These are phyloP conservation scores for Lomentospora prolificans DNA, from an alignment of 2,329 filamentous ascomycete genomes.

Conservation along the genomic window DNA sequence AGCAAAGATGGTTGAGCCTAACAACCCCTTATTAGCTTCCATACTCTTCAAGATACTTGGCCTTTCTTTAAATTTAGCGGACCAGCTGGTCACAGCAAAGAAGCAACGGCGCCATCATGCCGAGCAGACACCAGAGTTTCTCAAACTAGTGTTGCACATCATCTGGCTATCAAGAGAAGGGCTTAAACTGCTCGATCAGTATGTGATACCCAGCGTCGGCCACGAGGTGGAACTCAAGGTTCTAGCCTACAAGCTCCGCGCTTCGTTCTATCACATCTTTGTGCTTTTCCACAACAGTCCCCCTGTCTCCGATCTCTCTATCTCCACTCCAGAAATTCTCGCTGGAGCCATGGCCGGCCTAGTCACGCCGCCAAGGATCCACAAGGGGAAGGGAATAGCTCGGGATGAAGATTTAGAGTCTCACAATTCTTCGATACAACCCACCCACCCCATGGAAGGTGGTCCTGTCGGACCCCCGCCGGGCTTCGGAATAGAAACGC, in stretches of 20 bases:
- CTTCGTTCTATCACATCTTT: constrained; percentile 94
- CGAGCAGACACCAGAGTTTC: constrained; percentile 65
- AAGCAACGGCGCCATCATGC: constrained; percentile 75
- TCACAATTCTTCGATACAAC: constrained; percentile 34
- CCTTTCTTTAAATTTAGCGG: constrained; percentile 77
- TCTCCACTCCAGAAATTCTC: constrained; percentile 35
- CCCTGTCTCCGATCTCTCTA: constrained; percentile 53
- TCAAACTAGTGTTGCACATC: constrained; percentile 79
- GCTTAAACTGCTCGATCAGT: constrained; percentile 74
- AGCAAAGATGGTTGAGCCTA: constrained; percentile 66
- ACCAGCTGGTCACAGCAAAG: constrained; percentile 72
- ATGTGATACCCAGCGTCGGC: constrained; percentile 75
- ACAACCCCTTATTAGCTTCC: constrained; percentile 68
- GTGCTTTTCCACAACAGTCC: constrained; percentile 93
- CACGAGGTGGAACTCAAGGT: constrained; percentile 78
- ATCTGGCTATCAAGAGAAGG: constrained; percentile 93
- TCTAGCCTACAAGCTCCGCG: constrained; percentile 80
- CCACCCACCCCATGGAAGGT: constrained; percentile 42
- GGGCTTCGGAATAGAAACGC: constrained; percentile 34
- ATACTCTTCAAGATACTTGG: constrained; percentile 89
- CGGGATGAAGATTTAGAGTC: constrained; percentile 32
- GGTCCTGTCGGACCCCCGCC: constrained; percentile 49
- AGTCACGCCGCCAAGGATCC: constrained; percentile 24
- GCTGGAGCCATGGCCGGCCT: constrained; percentile 23
- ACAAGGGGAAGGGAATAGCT: constrained; percentile 42